Evolutionary conservation across 179 eudicot genomes (phyloP).

Genomic region (Carnegiea gigantea): DNA sequence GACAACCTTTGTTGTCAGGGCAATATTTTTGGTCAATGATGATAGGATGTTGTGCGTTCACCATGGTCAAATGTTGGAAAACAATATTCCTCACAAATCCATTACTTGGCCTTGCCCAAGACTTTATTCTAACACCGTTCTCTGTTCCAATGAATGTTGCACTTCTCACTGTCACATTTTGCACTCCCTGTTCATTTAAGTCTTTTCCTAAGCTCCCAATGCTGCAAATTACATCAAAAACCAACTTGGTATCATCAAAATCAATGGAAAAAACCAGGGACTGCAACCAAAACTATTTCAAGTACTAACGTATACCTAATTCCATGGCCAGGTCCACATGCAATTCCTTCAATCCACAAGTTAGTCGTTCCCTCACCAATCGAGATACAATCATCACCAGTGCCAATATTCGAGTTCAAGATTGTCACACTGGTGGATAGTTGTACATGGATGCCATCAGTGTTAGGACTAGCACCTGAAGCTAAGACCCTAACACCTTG

Average conservation of each 20-base stretch:
- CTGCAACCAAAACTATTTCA: background rate
- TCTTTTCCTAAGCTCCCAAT: constrained; percentile 71
- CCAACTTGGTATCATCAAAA: background rate
- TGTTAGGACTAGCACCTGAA: constrained; percentile 61
- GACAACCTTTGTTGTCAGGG: constrained; percentile 45
- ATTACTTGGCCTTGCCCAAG: constrained; percentile 63
- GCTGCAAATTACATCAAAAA: constrained; percentile 28
- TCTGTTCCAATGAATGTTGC: constrained; percentile 52
- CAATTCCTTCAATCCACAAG: constrained; percentile 42
- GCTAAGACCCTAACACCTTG: constrained; percentile 33
- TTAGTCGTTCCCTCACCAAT: constrained; percentile 41
- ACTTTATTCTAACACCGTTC: constrained; percentile 74
- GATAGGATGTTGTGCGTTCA: constrained; percentile 52
- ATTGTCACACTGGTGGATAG: constrained; percentile 46
- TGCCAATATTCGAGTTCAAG: constrained; percentile 23
- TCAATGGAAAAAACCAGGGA: background rate
- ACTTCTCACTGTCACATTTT: constrained; percentile 46
- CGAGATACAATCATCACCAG: constrained; percentile 43
- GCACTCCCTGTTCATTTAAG: constrained; percentile 47
- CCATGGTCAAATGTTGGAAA: constrained; percentile 47
- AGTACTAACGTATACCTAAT: constrained; percentile 39
- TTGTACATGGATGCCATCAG: constrained; percentile 52
- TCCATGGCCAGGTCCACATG: constrained; percentile 82
- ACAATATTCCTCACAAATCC: constrained; percentile 45
- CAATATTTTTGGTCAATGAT: constrained; percentile 71